Conservation (phyloP, 2,329 filamentous ascomycete genomes). For the Fusarium chlamydosporum region DNA sequence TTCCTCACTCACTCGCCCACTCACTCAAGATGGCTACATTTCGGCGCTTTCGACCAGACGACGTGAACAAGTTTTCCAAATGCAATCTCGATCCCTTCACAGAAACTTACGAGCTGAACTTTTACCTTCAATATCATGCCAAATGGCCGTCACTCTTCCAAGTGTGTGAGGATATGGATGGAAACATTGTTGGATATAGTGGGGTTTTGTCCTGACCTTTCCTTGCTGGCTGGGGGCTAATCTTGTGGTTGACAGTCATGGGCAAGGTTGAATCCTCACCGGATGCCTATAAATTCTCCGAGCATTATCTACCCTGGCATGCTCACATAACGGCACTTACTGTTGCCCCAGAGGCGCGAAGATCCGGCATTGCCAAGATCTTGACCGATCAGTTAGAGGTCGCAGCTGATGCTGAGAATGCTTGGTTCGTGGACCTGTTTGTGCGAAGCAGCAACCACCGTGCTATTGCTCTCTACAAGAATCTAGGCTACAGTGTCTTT, state of each 20-base stretch:
- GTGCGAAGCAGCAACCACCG: constrained; percentile 89
- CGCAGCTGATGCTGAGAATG: constrained; percentile 84
- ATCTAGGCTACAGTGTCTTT: constrained; percentile 92
- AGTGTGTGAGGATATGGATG: constrained; percentile 86
- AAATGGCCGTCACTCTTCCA: constrained; percentile 97
- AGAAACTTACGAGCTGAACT: constrained; percentile 96
- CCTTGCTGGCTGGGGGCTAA: constrained; percentile 36
- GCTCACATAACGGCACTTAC: constrained; percentile 97
- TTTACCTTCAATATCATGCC: constrained; percentile 96
- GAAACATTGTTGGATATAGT: constrained; percentile 97
- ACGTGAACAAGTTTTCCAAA: constrained; percentile 90
- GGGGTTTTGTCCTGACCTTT: constrained; percentile 54
- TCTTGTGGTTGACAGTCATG: constrained; percentile 79
- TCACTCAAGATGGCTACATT: constrained; percentile 67
- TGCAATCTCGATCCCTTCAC: constrained; percentile 97
- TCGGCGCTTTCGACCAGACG: constrained; percentile 84
- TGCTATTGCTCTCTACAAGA: constrained; percentile 89
- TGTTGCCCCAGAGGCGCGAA: constrained; percentile 86
- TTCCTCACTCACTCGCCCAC: background rate
- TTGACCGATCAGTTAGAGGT: constrained; percentile 85
- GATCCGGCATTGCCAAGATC: constrained; percentile 87
- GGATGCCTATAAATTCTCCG: constrained; percentile 78
- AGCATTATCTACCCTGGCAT: constrained; percentile 99
- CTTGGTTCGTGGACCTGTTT: constrained; percentile 97
- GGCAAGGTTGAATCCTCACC: constrained; percentile 94